Evolutionary conservation across 2,329 filamentous ascomycete species (phyloP).

Genomic region (Diplocarpon rosae): DNA sequence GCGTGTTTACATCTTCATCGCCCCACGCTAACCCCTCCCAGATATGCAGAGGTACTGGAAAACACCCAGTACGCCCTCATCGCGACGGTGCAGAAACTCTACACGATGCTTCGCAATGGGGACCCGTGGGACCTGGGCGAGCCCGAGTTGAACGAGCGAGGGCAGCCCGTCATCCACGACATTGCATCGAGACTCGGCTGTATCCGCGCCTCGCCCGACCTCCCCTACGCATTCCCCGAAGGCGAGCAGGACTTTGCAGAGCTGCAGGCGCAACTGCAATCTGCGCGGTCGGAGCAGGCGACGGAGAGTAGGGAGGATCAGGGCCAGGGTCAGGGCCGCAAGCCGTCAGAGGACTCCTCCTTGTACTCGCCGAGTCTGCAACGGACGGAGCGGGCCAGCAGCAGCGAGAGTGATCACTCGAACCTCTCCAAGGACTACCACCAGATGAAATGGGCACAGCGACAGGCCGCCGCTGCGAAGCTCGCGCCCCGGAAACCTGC

Average conservation of each 20-base stretch:
- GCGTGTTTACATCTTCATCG: too few relatives aligned
- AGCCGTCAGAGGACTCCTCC: slow-evolving; percentile 14
- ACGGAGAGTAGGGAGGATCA: too few relatives aligned
- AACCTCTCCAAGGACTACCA: slow-evolving; percentile 19
- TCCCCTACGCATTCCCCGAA: slow-evolving; percentile 49
- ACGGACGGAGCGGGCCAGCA: slow-evolving; percentile 22
- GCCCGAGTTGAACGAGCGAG: slow-evolving; percentile 51
- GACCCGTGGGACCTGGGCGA: slow-evolving; percentile 52
- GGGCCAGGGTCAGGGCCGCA: slow-evolving; percentile 13
- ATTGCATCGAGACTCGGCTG: slow-evolving; percentile 54
- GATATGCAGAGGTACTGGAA: slow-evolving; percentile 53
- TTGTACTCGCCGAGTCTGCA: slow-evolving; percentile 16
- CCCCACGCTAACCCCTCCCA: slow-evolving; percentile 25
- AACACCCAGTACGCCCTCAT: slow-evolving; percentile 55
- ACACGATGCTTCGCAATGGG: slow-evolving; percentile 48
- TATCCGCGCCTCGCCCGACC: slow-evolving; percentile 50
- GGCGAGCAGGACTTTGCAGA: slow-evolving; percentile 47
- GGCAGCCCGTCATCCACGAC: slow-evolving; percentile 53
- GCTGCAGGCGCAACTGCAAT: slow-evolving; percentile 42
- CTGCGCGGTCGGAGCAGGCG: slow-evolving; percentile 13
- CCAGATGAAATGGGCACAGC: slow-evolving; percentile 15
- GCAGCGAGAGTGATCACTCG: slow-evolving; percentile 23
- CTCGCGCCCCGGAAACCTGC: slow-evolving; percentile 4
- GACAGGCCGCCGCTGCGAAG: slow-evolving; percentile 8
- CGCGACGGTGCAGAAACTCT: slow-evolving; percentile 54